Evolutionary conservation across 768 basidiomycete species (phyloP).

Genomic region (Terana coerulea): DNA sequence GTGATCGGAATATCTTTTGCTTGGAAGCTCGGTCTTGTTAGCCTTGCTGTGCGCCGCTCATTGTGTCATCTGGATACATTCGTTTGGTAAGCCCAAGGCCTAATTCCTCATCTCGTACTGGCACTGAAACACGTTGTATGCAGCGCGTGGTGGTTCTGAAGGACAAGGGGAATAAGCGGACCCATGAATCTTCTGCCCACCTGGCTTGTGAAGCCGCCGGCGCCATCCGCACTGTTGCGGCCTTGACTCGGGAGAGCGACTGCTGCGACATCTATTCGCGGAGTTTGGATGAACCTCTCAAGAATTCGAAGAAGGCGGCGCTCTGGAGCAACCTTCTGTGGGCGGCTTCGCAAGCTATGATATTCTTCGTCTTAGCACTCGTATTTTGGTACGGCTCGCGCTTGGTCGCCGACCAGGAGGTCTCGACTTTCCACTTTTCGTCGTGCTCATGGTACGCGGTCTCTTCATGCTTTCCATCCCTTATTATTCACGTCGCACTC

Average conservation of each 20-base stretch:
- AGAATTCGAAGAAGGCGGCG: conserved; percentile 54
- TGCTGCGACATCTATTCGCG: conserved; percentile 59
- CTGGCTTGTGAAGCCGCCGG: conserved; percentile 88
- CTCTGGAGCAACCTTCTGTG: conserved; percentile 63
- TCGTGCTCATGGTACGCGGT: too few species aligned
- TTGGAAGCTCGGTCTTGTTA: conserved; percentile 79
- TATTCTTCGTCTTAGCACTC: conserved; percentile 79
- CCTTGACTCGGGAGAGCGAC: conserved; percentile 80
- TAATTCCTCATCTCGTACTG: background rate
- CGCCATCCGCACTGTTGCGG: conserved; percentile 85
- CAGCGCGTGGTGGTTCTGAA: conserved; percentile 81
- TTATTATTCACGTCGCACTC: conserved; percentile 79
- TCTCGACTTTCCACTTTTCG: conserved; percentile 59
- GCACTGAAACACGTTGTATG: background rate
- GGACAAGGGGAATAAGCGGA: conserved; percentile 73
- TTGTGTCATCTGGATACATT: conserved; percentile 73
- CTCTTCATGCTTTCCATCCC: too few species aligned
- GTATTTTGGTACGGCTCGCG: conserved; percentile 73
- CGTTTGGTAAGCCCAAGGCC: too few species aligned
- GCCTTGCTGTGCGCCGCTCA: conserved; percentile 71
- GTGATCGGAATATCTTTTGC: conserved; percentile 75
- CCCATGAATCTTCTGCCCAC: conserved; percentile 78
- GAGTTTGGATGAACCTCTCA: conserved; percentile 68
- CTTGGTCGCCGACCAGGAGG: conserved; percentile 54
- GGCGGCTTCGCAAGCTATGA: conserved; percentile 65